A percentile compares a stretch with the other conserved stretches of the same genome.
Evolutionary conservation across 768 basidiomycete species (phyloP).

Genomic region (Hericium erinaceus): DNA sequence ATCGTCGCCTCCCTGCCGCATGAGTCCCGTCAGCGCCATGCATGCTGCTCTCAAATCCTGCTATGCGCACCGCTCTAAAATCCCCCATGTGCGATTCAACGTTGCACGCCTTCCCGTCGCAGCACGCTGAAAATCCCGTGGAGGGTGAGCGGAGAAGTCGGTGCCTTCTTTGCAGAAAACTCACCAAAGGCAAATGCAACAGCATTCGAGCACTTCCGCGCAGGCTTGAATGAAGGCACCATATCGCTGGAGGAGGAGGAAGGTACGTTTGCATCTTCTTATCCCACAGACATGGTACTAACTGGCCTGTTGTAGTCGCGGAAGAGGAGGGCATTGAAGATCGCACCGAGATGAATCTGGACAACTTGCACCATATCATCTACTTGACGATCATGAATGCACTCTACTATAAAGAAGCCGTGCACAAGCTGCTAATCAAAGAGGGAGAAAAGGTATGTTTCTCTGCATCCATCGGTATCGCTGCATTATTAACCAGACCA

Average conservation of each 20-base stretch:
- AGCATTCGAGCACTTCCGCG: conserved; percentile 93
- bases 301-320: conserved; percentile 33
- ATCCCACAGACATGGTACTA: conserved; percentile 3
- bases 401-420: conserved; percentile 95
- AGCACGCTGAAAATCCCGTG: no score
- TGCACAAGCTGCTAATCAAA: conserved; percentile 86
- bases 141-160: no score
- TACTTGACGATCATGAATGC: conserved; percentile 99
- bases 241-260: conserved; percentile 75
- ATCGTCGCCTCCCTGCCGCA: no score
- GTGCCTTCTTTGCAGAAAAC: conserved; percentile 88
- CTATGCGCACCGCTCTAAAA: no score
- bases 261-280: conserved; percentile 25
- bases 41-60: no score
- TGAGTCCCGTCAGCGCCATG: no score
- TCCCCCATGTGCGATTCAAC: no score
- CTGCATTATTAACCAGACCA: no score
- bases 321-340: conserved; percentile 88
- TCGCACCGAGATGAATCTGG: conserved; percentile 88
- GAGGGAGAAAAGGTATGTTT: conserved; percentile 85
- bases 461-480: background rate
- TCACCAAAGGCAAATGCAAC: conserved; percentile 92
- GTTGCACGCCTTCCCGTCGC: no score
- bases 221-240: conserved; percentile 87
- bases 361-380: conserved; percentile 88